These are phyloP conservation scores for Lentinula sp. DNA, from an alignment of 768 basidiomycete species.

Conservation along the genomic window DNA sequence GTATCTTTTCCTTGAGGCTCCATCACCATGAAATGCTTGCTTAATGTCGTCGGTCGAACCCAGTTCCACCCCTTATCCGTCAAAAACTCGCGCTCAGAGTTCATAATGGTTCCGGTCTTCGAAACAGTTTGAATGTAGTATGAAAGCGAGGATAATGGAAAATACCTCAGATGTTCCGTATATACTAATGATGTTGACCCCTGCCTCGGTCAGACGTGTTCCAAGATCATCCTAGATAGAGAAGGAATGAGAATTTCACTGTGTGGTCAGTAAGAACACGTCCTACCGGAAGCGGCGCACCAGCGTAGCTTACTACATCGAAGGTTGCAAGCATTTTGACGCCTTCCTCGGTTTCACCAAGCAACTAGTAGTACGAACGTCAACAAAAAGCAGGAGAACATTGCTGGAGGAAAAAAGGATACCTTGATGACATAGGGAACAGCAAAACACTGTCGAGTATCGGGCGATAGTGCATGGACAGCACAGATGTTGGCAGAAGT, in stretches of 20 bases:
- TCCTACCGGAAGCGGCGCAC: slow-evolving; percentile 39
- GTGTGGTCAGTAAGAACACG: too few species aligned
- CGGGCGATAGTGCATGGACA: slow-evolving; percentile 23
- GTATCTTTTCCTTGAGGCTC: slow-evolving; percentile 34
- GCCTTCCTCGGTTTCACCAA: slow-evolving; percentile 44
- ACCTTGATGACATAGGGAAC: slow-evolving; percentile 29
- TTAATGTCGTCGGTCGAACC: slow-evolving; percentile 25
- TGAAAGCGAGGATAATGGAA: neutral
- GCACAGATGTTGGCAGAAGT: slow-evolving; percentile 33
- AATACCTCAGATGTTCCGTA: slow-evolving; percentile 41
- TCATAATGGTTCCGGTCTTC: slow-evolving; percentile 35
- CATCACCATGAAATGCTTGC: slow-evolving; percentile 34
- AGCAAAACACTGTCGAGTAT: slow-evolving; percentile 21
- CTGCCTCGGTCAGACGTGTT: slow-evolving; percentile 38
- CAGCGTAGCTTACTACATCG: slow-evolving; percentile 45
- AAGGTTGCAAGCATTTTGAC: slow-evolving; percentile 32
- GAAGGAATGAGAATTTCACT: neutral
- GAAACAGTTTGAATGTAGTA: neutral
- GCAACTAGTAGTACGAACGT: slow-evolving; percentile 19
- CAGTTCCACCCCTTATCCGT: slow-evolving; percentile 55
- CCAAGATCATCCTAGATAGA: slow-evolving; percentile 37
- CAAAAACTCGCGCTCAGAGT: slow-evolving; percentile 40
- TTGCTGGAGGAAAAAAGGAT: neutral
- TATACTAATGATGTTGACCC: slow-evolving; percentile 41
- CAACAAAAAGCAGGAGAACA: neutral